These are phyloP conservation scores for Auricularia sp. DNA, from an alignment of 768 basidiomycete genomes.

Conservation along the genomic window DNA sequence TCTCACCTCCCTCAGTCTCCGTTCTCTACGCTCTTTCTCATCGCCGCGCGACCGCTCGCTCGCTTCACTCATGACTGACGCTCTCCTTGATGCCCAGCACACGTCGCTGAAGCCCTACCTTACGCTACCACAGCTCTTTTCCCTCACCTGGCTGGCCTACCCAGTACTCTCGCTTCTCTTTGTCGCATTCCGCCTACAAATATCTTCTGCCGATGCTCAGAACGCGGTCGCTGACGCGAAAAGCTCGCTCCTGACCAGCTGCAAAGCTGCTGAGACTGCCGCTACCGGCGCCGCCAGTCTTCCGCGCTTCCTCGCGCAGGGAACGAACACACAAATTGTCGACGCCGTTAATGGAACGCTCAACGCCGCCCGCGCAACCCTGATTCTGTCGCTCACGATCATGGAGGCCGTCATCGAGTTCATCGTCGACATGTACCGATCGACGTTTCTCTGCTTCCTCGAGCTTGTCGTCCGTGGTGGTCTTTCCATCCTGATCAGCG, in stretches of 20 bases:
- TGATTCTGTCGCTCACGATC: conserved; percentile 65
- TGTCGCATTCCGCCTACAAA: conserved; percentile 71
- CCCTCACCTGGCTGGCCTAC: conserved; percentile 85
- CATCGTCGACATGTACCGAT: conserved; percentile 84
- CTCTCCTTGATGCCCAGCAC: background rate
- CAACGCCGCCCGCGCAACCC: conserved; percentile 63
- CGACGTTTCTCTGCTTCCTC: conserved; percentile 87
- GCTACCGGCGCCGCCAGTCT: conserved; percentile 75
- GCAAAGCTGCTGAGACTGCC: conserved; percentile 74
- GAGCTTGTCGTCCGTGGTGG: conserved; percentile 81
- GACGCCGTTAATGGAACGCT: conserved; percentile 73
- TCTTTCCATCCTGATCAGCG: conserved; percentile 67
- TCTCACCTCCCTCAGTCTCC: background rate
- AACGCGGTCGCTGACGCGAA: conserved; percentile 62
- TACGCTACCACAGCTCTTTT: conserved; percentile 69
- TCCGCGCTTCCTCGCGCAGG: conserved; percentile 79
- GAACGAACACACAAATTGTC: conserved; percentile 70
- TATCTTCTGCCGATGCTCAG: conserved; percentile 63
- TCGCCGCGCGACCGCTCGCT: background rate
- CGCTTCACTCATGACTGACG: background rate
- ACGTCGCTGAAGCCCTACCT: conserved; percentile 50
- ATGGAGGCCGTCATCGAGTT: conserved; percentile 89
- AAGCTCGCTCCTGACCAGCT: conserved; percentile 67
- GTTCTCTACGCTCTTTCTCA: background rate
- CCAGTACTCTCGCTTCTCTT: conserved; percentile 84